phyloP scores from a whole-genome alignment of 345 rosid genomes.

The Durio zibethinus region DNA sequence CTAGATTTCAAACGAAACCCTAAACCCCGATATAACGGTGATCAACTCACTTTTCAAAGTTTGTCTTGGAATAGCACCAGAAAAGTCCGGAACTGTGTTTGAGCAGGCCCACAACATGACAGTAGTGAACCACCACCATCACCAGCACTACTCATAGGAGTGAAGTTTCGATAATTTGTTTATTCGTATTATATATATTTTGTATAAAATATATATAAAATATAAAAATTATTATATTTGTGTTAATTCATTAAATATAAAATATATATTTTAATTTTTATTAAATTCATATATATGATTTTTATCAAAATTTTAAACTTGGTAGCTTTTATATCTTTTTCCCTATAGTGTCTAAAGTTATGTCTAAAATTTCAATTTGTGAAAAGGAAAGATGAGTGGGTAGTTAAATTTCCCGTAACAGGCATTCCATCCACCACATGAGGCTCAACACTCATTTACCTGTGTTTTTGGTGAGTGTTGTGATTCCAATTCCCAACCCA shows the following conservation, averaged over 20 bases:
- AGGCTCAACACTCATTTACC: neutral
- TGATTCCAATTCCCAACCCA: neutral
- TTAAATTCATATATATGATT: too few relatives aligned
- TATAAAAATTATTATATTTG: too few relatives aligned
- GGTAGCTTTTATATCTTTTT: too few relatives aligned
- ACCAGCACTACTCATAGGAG: too few relatives aligned
- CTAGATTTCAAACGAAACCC: too few relatives aligned
- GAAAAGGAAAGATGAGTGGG: neutral
- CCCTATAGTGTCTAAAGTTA: too few relatives aligned
- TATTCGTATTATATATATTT: too few relatives aligned
- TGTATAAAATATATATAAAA: too few relatives aligned
- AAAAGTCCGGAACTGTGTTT: neutral
- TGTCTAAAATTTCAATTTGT: neutral
- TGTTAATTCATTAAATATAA: too few relatives aligned
- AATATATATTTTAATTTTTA: too few relatives aligned
- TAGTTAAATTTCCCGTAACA: slow-evolving; percentile 6
- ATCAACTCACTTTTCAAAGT: neutral
- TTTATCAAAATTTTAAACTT: too few relatives aligned
- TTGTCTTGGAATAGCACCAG: neutral
- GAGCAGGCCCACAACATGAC: neutral
- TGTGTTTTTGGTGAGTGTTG: neutral
- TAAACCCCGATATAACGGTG: neutral
- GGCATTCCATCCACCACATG: neutral
- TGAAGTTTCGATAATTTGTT: too few relatives aligned
- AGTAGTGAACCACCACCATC: neutral